Base-by-base conservation (phyloP, 306 rosid genomes). In the Gastrolobium bilobum region DNA sequence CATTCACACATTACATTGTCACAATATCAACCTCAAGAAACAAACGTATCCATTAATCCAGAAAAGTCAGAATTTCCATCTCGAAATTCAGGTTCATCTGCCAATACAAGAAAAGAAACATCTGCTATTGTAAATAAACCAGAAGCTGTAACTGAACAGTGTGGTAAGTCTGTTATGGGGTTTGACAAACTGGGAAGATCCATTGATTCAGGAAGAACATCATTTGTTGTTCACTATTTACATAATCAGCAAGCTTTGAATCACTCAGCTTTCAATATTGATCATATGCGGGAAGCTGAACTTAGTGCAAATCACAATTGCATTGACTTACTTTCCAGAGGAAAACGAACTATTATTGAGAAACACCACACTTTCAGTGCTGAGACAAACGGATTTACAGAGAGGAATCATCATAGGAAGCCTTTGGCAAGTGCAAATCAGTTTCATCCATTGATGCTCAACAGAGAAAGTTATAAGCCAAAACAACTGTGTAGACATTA, bases 401-500 rank as follows among this genome's bases (percentile, higher is more conserved):
- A 53, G 67, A 38, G 59, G 20, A 4, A 7, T 57, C 26, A 69
- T 78, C 73, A 65, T 9, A 75, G 86, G 44, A 68, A 14, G 56
- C 90, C 96, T 79, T 60, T 83, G 66, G 14, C 53, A 44, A 74
- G 68, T 52, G 40, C 76, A 56, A 87, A 79, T 64, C 65, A 66
- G 43, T 35, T 46, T 62, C 68, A 61, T 68, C 76, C 66, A 10
- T 53, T 11, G 60, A 37, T 43, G 2, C 13, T 14, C 11, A 37
- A 34, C 2, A 46, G 79, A 78, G 84, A 81, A 73, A 44, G 65
- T 61, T 43, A 48, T 33, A 53, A 1, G 79, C 84, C 54, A 52
- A 88, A 74, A 43, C 96, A 87, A 81, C 69, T 59, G 39, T 92
- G 98, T 78, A 82, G 81, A 40, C 56, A 88, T 68, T 92, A 80